These are phyloP conservation scores for Melocanna baccifera DNA, from an alignment of 176 grass and related monocot genomes.

Conservation along the genomic window DNA sequence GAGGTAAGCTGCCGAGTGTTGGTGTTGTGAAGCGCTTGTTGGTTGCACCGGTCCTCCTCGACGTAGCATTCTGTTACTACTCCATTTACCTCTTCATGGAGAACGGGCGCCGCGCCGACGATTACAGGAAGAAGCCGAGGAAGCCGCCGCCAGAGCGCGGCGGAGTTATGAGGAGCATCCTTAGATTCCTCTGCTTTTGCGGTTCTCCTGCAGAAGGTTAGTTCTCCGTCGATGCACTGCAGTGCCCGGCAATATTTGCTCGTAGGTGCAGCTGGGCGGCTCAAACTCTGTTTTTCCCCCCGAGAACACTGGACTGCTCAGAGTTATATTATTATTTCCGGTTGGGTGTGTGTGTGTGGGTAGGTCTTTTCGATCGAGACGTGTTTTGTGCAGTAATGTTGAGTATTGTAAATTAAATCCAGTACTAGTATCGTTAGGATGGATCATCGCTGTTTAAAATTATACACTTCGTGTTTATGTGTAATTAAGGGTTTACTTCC, in stretches of 20 bases:
- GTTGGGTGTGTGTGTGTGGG: no score
- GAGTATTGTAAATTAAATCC: neutral
- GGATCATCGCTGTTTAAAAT: no score
- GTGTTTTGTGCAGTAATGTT: neutral
- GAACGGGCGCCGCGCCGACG: neutral
- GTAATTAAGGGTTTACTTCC: neutral
- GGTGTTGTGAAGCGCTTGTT: neutral
- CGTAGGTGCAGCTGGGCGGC: no score
- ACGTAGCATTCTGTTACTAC: neutral
- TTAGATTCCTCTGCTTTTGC: slow-evolving; percentile 11
- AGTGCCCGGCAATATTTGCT: no score
- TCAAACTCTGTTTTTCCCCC: no score
- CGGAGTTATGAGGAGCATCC: neutral
- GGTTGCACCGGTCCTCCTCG: neutral
- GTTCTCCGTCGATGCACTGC: neutral
- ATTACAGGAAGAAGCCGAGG: no score
- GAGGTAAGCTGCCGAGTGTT: neutral
- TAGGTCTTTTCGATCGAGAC: no score
- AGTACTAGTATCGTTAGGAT: neutral
- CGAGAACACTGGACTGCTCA: no score
- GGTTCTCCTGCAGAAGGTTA: neutral
- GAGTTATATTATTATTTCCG: no score
- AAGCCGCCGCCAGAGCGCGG: neutral
- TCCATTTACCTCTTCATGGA: neutral
- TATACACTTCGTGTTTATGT: neutral